These are phyloP conservation scores for Agrocybe praecox DNA, from an alignment of 768 basidiomycete genomes.

Conservation along the genomic window DNA sequence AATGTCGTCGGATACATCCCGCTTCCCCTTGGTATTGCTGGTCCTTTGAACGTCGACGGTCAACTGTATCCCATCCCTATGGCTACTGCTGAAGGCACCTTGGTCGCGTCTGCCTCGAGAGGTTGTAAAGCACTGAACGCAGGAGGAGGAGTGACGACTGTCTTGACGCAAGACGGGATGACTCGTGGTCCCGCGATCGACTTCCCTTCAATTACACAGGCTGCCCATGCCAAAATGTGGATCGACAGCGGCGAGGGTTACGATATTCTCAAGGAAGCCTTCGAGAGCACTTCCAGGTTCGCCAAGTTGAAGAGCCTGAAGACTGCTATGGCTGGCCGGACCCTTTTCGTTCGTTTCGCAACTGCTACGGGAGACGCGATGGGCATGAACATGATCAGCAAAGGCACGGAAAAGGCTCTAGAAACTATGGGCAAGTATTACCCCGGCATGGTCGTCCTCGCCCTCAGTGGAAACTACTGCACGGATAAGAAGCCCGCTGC, in stretches of 20 bases:
- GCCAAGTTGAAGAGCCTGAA: slow-evolving; percentile 86
- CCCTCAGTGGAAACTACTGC: slow-evolving; percentile 97
- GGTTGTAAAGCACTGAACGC: slow-evolving; percentile 98
- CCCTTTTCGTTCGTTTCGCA: slow-evolving; percentile 90
- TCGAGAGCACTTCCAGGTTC: slow-evolving; percentile 94
- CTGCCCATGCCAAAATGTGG: slow-evolving; percentile 88
- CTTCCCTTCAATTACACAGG: slow-evolving; percentile 80
- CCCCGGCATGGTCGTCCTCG: slow-evolving; percentile 89
- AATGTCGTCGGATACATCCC: slow-evolving; percentile 99
- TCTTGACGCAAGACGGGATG: slow-evolving; percentile 92
- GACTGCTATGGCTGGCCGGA: slow-evolving; percentile 90
- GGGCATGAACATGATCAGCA: slow-evolving; percentile 99
- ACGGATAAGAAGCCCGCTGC: slow-evolving; percentile 99
- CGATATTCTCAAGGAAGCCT: slow-evolving; percentile 73
- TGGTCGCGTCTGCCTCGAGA: slow-evolving; percentile 96
- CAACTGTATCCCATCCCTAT: slow-evolving; percentile 88
- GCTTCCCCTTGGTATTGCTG: slow-evolving; percentile 93
- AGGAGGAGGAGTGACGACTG: slow-evolving; percentile 93
- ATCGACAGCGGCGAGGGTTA: slow-evolving; percentile 83
- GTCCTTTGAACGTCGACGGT: slow-evolving; percentile 91
- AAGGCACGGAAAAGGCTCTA: slow-evolving; percentile 95
- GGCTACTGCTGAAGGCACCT: slow-evolving; percentile 99
- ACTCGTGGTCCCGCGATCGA: slow-evolving; percentile 98
- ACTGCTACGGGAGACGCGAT: slow-evolving; percentile 97
- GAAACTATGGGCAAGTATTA: slow-evolving; percentile 76